These are phyloP conservation scores for Boehmeria nivea DNA, from an alignment of 306 rosid genomes.

Conservation along the genomic window DNA sequence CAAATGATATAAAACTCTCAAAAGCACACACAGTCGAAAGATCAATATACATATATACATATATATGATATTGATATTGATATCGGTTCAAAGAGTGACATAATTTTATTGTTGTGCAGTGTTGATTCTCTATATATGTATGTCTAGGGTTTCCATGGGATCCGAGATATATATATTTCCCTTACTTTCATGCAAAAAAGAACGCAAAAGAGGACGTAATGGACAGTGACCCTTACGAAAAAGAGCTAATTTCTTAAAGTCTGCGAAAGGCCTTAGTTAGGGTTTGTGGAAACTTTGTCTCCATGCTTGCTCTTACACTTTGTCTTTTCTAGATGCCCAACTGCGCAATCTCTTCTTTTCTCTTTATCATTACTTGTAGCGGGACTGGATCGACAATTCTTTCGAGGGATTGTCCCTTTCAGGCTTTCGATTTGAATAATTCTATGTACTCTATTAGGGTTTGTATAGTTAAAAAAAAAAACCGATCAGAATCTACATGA, in stretches of 20 bases:
- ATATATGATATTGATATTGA: too few relatives aligned
- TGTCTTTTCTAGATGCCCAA: conserved; percentile 78
- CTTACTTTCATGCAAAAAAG: conserved; percentile 70
- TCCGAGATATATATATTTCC: conserved; percentile 35
- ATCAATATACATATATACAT: too few relatives aligned
- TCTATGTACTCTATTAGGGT: too few relatives aligned
- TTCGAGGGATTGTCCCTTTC: too few relatives aligned
- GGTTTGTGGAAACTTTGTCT: conserved; percentile 84
- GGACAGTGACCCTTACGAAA: conserved; percentile 44
- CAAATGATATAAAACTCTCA: conserved; percentile 50
- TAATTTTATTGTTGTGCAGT: too few relatives aligned
- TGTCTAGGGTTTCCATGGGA: conserved; percentile 29
- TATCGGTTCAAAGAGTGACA: too few relatives aligned
- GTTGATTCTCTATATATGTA: conserved; percentile 8
- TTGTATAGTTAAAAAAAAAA: too few relatives aligned
- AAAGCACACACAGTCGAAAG: conserved; percentile 24
- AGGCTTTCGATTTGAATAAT: too few relatives aligned
- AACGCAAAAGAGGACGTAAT: conserved; percentile 21
- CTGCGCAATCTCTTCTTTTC: conserved; percentile 22
- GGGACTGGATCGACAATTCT: too few relatives aligned
- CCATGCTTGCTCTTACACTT: conserved; percentile 29
- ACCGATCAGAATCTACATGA: too few relatives aligned
- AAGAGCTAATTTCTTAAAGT: conserved; percentile 60
- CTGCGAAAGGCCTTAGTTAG: conserved; percentile 53
- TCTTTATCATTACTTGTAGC: too few relatives aligned